Percentiles rank a stretch among this genome's conserved stretches.
These are phyloP conservation scores for Buxus sempervirens DNA, from an alignment of 164 flowering plant species.

Conservation along the genomic window DNA sequence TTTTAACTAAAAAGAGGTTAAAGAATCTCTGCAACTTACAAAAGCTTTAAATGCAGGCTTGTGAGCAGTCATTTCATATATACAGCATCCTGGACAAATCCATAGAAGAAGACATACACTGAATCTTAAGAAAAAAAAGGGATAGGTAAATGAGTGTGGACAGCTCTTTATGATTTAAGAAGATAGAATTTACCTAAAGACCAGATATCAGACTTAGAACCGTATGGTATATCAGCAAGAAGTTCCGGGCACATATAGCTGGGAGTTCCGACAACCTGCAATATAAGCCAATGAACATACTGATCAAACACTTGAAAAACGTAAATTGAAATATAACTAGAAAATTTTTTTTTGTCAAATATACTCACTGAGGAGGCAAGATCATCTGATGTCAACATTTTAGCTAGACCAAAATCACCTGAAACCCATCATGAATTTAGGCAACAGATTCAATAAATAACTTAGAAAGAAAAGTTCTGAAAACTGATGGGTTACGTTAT, in stretches of 20 bases:
- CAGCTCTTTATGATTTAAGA: neutral
- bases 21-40: conserved; percentile 50
- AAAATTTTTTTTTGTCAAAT: neutral
- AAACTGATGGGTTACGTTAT: too few relatives aligned
- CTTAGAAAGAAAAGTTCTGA: neutral
- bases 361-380: conserved; percentile 95
- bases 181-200: conserved; percentile 65
- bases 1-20: neutral
- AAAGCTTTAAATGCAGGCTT: conserved; percentile 97
- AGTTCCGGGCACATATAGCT: conserved; percentile 99
- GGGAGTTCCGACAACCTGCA: conserved; percentile 97
- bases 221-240: conserved; percentile 99
- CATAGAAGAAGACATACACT: neutral
- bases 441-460: neutral
- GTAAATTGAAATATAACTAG: too few relatives aligned
- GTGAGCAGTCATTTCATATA: conserved; percentile 89
- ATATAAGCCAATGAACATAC: conserved; percentile 4
- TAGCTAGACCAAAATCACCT: conserved; percentile 99
- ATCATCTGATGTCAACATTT: conserved; percentile 90
- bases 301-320: too few relatives aligned
- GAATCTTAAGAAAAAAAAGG: conserved; percentile 4
- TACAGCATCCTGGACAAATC: conserved; percentile 79
- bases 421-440: conserved; percentile 15
- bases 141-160: neutral
- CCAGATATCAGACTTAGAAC: conserved; percentile 99